Base-by-base conservation (phyloP, 495 filamentous ascomycete species). In the Parathielavia hyrcaniae region DNA sequence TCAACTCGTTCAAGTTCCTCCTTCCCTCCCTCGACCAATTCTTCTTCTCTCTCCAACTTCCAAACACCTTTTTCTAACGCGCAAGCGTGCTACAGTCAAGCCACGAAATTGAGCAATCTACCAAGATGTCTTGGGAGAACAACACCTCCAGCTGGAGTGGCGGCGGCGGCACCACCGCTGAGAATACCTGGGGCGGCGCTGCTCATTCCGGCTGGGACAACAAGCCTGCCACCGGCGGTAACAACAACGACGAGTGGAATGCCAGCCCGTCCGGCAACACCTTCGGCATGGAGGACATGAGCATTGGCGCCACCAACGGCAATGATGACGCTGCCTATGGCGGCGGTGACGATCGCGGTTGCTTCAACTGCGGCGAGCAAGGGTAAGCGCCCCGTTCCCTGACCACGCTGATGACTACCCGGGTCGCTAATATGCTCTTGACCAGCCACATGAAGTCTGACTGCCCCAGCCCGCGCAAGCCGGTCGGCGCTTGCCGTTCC, bases 291-390 rank as follows among this genome's bases (percentile, higher is more conserved):
- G 54, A 57, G 23, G 34, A 41, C 22, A 34, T 34, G 52, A 36
- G 23, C 43, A 4, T 19, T 8, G 48, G 23, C 38, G 30, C 26
- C 17, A 40, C n/a, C 23, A n/a, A 26, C 23, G 47, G 34, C 20
- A 32, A 49, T n/a, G 40, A 20, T 9, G 50, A 44, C 76, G 80
- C 80, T 81, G 81, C 79, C 80, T 84, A 87, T 84, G 67, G 77
- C 80, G 83, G 78, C 46, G 60, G 59, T 12, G 67, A 30, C 26
- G 26, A 69, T 35, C 76, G 75, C 23, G 79, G 75, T 35, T 95
- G 89, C 74, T 95, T 83, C 79, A 91, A 90, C 67, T 95, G 90
- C 60, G 87, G 86, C 38, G 71, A 90, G 65, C 70, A 77, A 57
- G 88, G 87, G 86, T 86, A 76, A 73, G 75, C 59, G 50, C 35